phyloP scores from a whole-genome alignment of 176 grass and related monocot genomes.

The Aegilops sharonensis region DNA sequence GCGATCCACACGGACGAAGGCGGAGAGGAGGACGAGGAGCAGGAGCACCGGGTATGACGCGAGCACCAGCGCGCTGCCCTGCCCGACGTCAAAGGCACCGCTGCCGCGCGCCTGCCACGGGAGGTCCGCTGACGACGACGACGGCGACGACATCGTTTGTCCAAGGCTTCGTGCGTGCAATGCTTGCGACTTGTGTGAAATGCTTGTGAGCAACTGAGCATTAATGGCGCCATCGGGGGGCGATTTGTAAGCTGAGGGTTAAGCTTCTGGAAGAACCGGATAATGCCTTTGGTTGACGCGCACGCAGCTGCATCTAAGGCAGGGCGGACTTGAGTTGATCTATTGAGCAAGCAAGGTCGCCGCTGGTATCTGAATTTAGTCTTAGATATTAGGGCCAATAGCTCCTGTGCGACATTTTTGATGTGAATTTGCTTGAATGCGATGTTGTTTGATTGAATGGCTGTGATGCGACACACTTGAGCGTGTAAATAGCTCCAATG shows the following conservation, averaged over 20 bases:
- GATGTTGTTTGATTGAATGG: too few species aligned
- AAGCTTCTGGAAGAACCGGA: background rate
- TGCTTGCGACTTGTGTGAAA: background rate
- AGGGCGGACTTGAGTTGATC: slow-evolving; percentile 17
- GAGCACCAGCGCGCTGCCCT: slow-evolving; percentile 25
- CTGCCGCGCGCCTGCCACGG: slow-evolving; percentile 10
- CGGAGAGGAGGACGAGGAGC: slow-evolving; percentile 40
- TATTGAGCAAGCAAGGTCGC: background rate
- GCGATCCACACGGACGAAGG: slow-evolving; percentile 41
- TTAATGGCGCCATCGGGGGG: background rate
- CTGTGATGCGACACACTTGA: too few species aligned
- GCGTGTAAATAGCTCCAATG: too few species aligned
- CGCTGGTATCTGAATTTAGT: background rate
- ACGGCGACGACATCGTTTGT: background rate
- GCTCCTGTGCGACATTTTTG: too few species aligned
- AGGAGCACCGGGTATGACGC: slow-evolving; percentile 43
- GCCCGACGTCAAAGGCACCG: background rate
- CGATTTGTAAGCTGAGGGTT: background rate
- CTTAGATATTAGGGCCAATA: background rate
- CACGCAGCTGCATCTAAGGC: slow-evolving; percentile 25
- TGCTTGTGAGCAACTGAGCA: background rate
- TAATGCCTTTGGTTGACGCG: slow-evolving; percentile 29
- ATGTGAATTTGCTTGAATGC: too few species aligned
- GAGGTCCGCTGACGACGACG: background rate
- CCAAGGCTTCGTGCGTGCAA: background rate